Conservation (phyloP, 2,329 filamentous ascomycete species). For the Stemphylium vesicarium region DNA sequence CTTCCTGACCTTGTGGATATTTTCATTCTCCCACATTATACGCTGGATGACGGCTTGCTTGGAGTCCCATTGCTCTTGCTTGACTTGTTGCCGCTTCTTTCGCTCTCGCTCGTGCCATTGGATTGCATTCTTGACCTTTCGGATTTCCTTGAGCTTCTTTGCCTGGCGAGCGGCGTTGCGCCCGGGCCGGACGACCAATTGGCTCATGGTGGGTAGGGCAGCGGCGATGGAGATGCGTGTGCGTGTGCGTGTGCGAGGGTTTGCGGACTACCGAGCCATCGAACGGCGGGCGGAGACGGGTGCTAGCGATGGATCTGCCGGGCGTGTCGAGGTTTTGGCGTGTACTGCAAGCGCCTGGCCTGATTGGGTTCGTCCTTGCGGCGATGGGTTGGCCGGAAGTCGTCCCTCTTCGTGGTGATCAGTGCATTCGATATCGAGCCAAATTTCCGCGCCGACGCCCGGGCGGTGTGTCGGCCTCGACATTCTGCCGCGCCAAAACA, state of each 20-base stretch:
- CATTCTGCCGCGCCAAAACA: slow-evolving; percentile 23
- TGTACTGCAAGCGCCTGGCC: background rate
- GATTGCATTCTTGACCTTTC: slow-evolving; percentile 51
- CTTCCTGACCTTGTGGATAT: slow-evolving; percentile 46
- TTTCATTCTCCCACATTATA: slow-evolving; percentile 25
- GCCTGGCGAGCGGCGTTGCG: slow-evolving; percentile 38
- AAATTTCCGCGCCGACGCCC: slow-evolving; percentile 23
- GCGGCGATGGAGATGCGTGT: slow-evolving; percentile 45
- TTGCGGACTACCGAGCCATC: slow-evolving; percentile 40
- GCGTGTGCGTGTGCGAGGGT: slow-evolving; percentile 16
- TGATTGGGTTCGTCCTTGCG: background rate
- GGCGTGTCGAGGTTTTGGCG: background rate
- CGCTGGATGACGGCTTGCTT: slow-evolving; percentile 34
- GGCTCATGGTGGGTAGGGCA: slow-evolving; percentile 58
- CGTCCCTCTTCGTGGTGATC: slow-evolving; percentile 8
- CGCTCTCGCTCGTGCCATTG: slow-evolving; percentile 38
- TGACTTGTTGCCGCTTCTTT: slow-evolving; percentile 28
- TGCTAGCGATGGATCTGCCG: background rate
- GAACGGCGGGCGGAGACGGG: slow-evolving; percentile 6
- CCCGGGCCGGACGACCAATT: slow-evolving; percentile 29
- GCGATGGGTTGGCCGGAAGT: slow-evolving; percentile 1
- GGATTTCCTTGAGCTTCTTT: slow-evolving; percentile 45
- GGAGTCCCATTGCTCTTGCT: slow-evolving; percentile 38
- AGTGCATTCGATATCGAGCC: slow-evolving; percentile 13
- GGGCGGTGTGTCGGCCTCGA: slow-evolving; percentile 23